phyloP scores from a whole-genome alignment of 2,329 filamentous ascomycete species.

The Diaporthe citrichinensis region DNA sequence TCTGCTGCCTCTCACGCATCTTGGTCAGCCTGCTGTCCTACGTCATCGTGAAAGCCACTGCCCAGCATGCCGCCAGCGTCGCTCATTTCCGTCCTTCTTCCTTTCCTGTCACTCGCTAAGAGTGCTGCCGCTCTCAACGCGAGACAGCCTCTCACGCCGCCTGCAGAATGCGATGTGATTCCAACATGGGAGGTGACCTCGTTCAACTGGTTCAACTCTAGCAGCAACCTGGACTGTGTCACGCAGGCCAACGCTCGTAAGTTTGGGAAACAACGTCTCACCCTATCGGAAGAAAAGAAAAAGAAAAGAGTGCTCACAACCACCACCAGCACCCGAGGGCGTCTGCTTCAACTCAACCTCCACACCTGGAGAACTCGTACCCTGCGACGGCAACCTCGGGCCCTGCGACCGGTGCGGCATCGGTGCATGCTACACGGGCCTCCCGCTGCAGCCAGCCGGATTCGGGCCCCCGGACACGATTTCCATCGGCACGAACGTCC shows the following conservation, averaged over 20 bases:
- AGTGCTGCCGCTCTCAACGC: not conserved
- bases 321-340: not conserved
- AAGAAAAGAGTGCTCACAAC: not conserved
- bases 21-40: not conserved
- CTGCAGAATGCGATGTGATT: conserved; percentile 36
- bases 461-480: conserved; percentile 35
- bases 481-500: conserved; percentile 16
- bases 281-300: not conserved
- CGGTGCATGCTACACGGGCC: conserved; percentile 21
- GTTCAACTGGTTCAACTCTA: conserved; percentile 33
- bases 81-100: not conserved
- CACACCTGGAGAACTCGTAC: not conserved
- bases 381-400: conserved; percentile 34
- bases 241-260: conserved; percentile 8
- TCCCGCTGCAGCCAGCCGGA: conserved; percentile 36
- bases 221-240: conserved; percentile 32
- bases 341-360: conserved; percentile 36
- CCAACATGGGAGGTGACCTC: conserved; percentile 34
- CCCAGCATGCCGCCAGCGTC: conserved; percentile 2
- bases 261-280: not conserved
- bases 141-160: conserved; percentile 20
- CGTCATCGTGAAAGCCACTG: not conserved
- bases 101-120: not conserved
- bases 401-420: conserved; percentile 33
- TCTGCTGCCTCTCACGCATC: not conserved